Evolutionary conservation across 2,329 filamentous ascomycete species (phyloP).

Genomic region (Claviceps digitariae): DNA sequence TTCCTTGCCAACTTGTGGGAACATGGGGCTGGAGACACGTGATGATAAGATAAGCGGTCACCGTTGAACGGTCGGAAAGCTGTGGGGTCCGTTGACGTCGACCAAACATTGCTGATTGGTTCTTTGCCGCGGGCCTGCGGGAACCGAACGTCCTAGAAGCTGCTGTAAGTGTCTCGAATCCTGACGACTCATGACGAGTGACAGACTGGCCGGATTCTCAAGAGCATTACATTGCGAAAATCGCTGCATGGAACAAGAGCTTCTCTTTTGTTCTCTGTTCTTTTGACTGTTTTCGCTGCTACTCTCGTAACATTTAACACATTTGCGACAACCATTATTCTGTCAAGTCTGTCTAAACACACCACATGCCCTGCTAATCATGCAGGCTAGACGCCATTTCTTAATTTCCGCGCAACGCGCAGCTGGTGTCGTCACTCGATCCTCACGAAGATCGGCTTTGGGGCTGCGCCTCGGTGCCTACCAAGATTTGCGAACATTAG

Average conservation of each 20-base stretch:
- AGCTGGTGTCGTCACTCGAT: conserved; percentile 18
- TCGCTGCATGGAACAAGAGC: neutral
- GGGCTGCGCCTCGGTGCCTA: conserved; percentile 12
- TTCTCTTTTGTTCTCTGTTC: neutral
- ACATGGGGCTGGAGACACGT: conserved; percentile 24
- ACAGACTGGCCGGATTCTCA: neutral
- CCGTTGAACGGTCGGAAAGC: neutral
- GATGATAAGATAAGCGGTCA: conserved; percentile 20
- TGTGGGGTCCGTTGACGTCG: neutral
- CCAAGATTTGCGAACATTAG: conserved; percentile 11
- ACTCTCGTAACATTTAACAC: too few relatives aligned
- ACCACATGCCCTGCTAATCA: conserved; percentile 11
- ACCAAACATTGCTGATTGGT: neutral
- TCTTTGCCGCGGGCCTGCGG: neutral
- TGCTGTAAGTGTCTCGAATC: conserved; percentile 14
- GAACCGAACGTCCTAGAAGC: conserved; percentile 28
- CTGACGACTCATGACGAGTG: neutral
- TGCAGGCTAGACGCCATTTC: conserved; percentile 29
- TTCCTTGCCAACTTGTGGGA: conserved; percentile 10
- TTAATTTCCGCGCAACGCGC: conserved; percentile 24
- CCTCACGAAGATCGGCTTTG: conserved; percentile 12
- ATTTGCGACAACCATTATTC: too few relatives aligned
- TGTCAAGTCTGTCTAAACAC: neutral
- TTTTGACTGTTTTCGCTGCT: too few relatives aligned
- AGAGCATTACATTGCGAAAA: neutral